Base-by-base conservation (phyloP, 2,329 filamentous ascomycete genomes). In the Nakataea oryzae region DNA sequence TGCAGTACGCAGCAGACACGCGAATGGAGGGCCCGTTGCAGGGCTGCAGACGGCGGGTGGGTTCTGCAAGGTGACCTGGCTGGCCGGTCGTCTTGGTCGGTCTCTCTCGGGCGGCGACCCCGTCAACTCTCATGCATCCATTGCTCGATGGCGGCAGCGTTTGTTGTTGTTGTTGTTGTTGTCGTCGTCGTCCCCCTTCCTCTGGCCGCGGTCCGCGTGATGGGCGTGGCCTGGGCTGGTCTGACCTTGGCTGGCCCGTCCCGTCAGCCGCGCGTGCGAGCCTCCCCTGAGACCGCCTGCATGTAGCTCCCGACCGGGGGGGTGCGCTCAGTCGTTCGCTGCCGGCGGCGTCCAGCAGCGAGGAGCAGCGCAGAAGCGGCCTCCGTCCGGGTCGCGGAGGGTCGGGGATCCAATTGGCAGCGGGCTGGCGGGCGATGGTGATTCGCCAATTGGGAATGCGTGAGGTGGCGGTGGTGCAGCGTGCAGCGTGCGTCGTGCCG, bases 391-490 rank as follows among this genome's bases (percentile, higher is more conserved):
- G 14, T 21, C 11, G 14, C 34, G 34, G 34, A 47, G 34, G 21
- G 34, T 47, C 34, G 34, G 34, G 34, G 34, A 47, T 47, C 34
- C 34, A 47, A 47, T 47, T 47, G 34, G 34, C 14, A 17, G 34
- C 34, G 21, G 34, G 17, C 17, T 5, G 34, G 34, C 34, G 34
- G 14, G 34, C 34, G 14, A 47, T 12, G 34, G 34, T 47, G 34
- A 47, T 47, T 47, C 34, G 34, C 14, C 34, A 47, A 47, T 47
- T 47, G 5, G 59, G 62, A 24, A 62, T 59, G 65, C 58, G 66
- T 67, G 64, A 69, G 58, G 63, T 69, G 64, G 60, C 65, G 61
- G 64, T 57, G 32, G 62, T 60, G 60, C 26, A 17, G 54, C 21
- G 54, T 14, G n/a, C 28, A 30, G 34, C 30, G 28, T 28, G 34